These are phyloP conservation scores for Cercospora sp. DNA, from an alignment of 2,329 filamentous ascomycete species.

Conservation along the genomic window DNA sequence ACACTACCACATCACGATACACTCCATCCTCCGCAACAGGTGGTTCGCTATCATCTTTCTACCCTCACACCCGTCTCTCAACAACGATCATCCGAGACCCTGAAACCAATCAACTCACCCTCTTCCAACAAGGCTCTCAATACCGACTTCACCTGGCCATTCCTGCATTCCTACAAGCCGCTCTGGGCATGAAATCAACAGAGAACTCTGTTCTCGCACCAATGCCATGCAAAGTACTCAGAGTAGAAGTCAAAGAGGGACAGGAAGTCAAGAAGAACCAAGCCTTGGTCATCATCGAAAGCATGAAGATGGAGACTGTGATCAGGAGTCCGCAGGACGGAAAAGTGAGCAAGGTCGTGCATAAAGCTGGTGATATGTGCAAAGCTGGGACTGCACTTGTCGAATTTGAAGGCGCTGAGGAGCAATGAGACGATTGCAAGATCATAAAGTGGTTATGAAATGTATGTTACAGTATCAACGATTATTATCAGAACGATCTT, in stretches of 20 bases:
- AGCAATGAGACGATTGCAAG: neutral
- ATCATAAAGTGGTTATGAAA: neutral
- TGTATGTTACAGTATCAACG: neutral
- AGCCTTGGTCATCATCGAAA: constrained; percentile 70
- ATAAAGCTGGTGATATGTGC: constrained; percentile 48
- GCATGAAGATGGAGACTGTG: constrained; percentile 60
- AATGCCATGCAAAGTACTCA: constrained; percentile 95
- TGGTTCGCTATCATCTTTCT: constrained; percentile 67
- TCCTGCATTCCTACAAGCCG: constrained; percentile 83
- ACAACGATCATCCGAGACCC: constrained; percentile 71
- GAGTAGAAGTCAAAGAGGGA: constrained; percentile 83
- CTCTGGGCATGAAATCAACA: constrained; percentile 76
- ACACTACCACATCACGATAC: constrained; percentile 46
- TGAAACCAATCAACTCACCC: constrained; percentile 58
- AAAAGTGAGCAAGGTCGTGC: constrained; percentile 50
- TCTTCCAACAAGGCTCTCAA: constrained; percentile 71
- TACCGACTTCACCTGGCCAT: constrained; percentile 56
- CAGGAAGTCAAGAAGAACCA: constrained; percentile 81
- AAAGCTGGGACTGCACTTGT: constrained; percentile 52
- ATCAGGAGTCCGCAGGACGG: constrained; percentile 53
- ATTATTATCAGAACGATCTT: neutral
- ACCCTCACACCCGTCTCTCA: constrained; percentile 74
- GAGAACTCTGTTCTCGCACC: constrained; percentile 83
- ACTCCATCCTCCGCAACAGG: constrained; percentile 43
- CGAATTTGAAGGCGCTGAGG: constrained; percentile 41